phyloP scores from a whole-genome alignment of 2,329 filamentous ascomycete species.

The Aspergillus sp. region DNA sequence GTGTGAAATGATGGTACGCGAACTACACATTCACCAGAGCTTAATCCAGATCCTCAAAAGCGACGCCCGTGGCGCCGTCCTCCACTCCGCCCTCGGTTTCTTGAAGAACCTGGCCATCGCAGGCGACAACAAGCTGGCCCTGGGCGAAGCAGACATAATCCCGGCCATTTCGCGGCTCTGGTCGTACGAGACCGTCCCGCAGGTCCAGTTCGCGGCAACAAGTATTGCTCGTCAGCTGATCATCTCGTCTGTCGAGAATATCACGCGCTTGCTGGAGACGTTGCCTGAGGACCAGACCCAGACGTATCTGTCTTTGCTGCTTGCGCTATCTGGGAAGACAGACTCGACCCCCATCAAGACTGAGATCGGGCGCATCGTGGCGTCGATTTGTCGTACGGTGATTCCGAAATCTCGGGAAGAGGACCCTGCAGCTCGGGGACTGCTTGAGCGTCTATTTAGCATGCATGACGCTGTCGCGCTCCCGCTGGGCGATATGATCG shows the following conservation, averaged over 20 bases:
- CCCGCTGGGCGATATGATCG: constrained; percentile 43
- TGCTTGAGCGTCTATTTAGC: constrained; percentile 34
- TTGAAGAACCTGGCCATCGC: constrained; percentile 49
- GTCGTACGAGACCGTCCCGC: constrained; percentile 41
- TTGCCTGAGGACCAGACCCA: constrained; percentile 28
- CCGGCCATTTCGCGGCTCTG: constrained; percentile 38
- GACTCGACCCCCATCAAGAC: constrained; percentile 45
- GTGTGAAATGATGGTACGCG: constrained; percentile 39
- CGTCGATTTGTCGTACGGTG: constrained; percentile 43
- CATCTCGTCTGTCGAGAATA: constrained; percentile 36
- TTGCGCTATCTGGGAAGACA: constrained; percentile 41
- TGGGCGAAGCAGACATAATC: constrained; percentile 40
- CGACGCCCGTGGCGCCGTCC: constrained; percentile 37
- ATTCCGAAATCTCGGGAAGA: constrained; percentile 27
- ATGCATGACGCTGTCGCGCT: constrained; percentile 35
- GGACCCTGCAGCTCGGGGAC: constrained; percentile 15
- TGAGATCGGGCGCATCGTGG: constrained; percentile 46
- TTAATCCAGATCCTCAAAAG: constrained; percentile 40
- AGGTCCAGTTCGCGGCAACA: constrained; percentile 44
- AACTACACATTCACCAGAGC: constrained; percentile 38
- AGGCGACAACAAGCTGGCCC: constrained; percentile 35
- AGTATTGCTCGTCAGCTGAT: constrained; percentile 42
- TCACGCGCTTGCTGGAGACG: constrained; percentile 33
- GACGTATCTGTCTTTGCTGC: constrained; percentile 41
- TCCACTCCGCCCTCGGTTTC: constrained; percentile 46